These are phyloP conservation scores for Carex arenaria DNA, from an alignment of 202 grass and related monocot species.

Conservation along the genomic window DNA sequence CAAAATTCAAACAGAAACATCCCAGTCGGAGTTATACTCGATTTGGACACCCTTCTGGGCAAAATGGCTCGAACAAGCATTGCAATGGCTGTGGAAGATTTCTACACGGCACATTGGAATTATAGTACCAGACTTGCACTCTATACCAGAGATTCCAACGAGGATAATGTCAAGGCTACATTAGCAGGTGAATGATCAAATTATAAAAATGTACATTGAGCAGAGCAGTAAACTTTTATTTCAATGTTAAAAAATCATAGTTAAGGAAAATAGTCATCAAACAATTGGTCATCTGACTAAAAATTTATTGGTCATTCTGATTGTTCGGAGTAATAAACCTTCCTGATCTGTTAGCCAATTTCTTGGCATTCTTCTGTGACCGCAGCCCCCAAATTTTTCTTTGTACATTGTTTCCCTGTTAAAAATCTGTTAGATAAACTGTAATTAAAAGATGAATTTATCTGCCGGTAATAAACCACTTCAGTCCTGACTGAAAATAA, in stretches of 20 bases:
- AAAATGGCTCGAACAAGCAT: neutral
- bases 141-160: neutral
- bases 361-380: neutral
- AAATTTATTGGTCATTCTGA: no score
- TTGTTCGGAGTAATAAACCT: no score
- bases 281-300: neutral
- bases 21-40: constrained; percentile 18
- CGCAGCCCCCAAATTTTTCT: neutral
- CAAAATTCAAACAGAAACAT: neutral
- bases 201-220: no score
- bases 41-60: neutral
- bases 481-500: neutral
- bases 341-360: neutral
- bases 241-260: no score
- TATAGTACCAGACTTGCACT: neutral
- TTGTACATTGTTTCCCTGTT: neutral
- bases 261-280: no score
- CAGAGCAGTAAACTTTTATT: no score
- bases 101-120: constrained; percentile 1
- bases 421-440: neutral
- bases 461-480: neutral
- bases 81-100: constrained; percentile 16
- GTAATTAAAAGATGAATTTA: neutral
- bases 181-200: no score
- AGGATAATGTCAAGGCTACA: neutral